These are phyloP conservation scores for Chlamydomonas incerta DNA, from an alignment of 139 green algal genomes.

Conservation along the genomic window DNA sequence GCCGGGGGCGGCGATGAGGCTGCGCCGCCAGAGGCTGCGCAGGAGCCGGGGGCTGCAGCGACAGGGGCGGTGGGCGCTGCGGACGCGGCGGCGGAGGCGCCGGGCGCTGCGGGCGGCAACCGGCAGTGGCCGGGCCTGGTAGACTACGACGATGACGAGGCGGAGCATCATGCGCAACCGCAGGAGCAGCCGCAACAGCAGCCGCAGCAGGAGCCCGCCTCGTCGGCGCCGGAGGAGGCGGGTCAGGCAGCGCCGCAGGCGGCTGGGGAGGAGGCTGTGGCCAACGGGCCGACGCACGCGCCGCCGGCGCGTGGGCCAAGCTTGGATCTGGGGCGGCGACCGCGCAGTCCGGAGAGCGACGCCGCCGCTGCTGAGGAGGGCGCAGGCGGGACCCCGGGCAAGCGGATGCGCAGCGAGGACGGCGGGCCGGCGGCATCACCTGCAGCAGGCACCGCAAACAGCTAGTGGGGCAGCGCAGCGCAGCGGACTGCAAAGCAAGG, in stretches of 20 bases:
- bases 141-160: constrained; percentile 65
- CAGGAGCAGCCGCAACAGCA: not conserved
- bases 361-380: not conserved
- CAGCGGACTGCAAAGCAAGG: too few relatives aligned
- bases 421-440: too few relatives aligned
- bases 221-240: not conserved
- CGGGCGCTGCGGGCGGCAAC: not conserved
- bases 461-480: too few relatives aligned
- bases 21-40: too few relatives aligned
- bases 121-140: constrained; percentile 42
- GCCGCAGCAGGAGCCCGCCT: not conserved
- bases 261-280: not conserved
- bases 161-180: constrained; percentile 29
- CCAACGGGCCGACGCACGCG: not conserved
- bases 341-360: not conserved
- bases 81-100: not conserved
- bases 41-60: not conserved
- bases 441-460: too few relatives aligned
- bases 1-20: too few relatives aligned
- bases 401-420: not conserved
- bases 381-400: not conserved
- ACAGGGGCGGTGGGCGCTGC: too few relatives aligned
- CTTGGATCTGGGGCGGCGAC: constrained; percentile 7
- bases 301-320: not conserved
- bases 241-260: too few relatives aligned